Percentiles rank a stretch among this genome's conserved stretches.
Conservation (phyloP, 2,329 filamentous ascomycete species). For the Alternaria alternata region DNA sequence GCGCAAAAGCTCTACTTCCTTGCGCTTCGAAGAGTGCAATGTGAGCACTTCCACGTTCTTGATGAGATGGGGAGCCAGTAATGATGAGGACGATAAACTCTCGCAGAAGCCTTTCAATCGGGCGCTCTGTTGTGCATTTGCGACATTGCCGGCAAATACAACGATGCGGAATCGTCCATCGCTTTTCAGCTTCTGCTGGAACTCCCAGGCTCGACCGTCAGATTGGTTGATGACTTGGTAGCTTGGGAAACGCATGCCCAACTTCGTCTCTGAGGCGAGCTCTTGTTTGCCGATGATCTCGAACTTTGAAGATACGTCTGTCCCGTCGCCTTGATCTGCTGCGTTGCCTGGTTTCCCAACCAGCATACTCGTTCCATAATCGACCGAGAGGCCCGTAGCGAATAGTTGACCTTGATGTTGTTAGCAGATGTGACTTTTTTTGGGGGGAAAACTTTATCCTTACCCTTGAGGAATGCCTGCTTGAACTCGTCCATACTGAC, state of each 20-base stretch:
- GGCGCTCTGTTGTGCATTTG: constrained; percentile 52
- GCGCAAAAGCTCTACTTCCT: constrained; percentile 53
- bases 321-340: constrained; percentile 58
- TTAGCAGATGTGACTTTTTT: background rate
- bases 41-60: constrained; percentile 68
- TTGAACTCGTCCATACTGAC: constrained; percentile 71
- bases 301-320: constrained; percentile 47
- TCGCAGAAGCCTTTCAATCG: constrained; percentile 60
- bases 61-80: constrained; percentile 58
- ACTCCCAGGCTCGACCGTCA: constrained; percentile 64
- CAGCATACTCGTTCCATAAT: constrained; percentile 66
- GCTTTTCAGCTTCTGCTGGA: constrained; percentile 65
- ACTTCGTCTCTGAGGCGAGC: constrained; percentile 56
- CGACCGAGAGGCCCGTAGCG: constrained; percentile 64
- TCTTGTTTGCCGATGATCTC: constrained; percentile 48
- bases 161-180: constrained; percentile 68
- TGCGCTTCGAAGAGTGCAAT: constrained; percentile 64
- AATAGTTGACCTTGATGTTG: constrained; percentile 61
- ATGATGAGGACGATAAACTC: constrained; percentile 49
- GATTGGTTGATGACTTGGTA: constrained; percentile 68
- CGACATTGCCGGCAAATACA: constrained; percentile 69
- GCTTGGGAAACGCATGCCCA: constrained; percentile 67
- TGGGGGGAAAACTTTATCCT: background rate
- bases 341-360: constrained; percentile 61
- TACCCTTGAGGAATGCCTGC: constrained; percentile 62